Conservation (phyloP, 495 filamentous ascomycete genomes). For the Penicillium longicatenatum region DNA sequence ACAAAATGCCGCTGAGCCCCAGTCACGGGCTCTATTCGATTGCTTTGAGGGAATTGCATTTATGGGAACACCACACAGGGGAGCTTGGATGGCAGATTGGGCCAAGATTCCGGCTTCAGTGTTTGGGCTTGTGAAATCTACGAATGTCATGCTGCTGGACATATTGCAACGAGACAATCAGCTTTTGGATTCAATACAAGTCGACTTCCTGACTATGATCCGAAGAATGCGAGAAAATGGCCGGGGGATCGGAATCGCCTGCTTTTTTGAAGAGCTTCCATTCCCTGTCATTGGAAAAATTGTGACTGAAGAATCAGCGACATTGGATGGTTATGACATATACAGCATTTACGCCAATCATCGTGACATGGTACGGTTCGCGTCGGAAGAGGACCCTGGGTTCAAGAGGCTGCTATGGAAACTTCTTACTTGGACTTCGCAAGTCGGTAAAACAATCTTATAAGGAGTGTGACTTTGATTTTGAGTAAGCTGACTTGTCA, state of each 20-base stretch:
- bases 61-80: slow-evolving; percentile 44
- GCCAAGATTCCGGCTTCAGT: slow-evolving; percentile 18
- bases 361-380: slow-evolving; percentile 43
- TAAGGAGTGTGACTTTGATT: not conserved
- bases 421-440: slow-evolving; percentile 6
- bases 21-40: slow-evolving; percentile 31
- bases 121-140: slow-evolving; percentile 22
- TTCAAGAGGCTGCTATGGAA: slow-evolving; percentile 32
- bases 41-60: slow-evolving; percentile 41
- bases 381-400: slow-evolving; percentile 29
- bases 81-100: slow-evolving; percentile 37
- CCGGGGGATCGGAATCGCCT: slow-evolving; percentile 20
- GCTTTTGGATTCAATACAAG: slow-evolving; percentile 23
- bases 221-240: slow-evolving; percentile 8
- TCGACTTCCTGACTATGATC: slow-evolving; percentile 18
- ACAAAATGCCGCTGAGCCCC: slow-evolving; percentile 17
- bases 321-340: slow-evolving; percentile 21
- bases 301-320: slow-evolving; percentile 23
- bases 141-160: slow-evolving; percentile 19
- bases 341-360: slow-evolving; percentile 40
- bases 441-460: slow-evolving; percentile 2
- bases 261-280: slow-evolving; percentile 30
- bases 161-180: slow-evolving; percentile 20
- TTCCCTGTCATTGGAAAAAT: slow-evolving; percentile 7
- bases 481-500: not conserved